Percentiles rank a stretch among this genome's conserved stretches.
Evolutionary conservation across 805 yeast species (phyloP).

Genomic region (Lipomyces anomalus): DNA sequence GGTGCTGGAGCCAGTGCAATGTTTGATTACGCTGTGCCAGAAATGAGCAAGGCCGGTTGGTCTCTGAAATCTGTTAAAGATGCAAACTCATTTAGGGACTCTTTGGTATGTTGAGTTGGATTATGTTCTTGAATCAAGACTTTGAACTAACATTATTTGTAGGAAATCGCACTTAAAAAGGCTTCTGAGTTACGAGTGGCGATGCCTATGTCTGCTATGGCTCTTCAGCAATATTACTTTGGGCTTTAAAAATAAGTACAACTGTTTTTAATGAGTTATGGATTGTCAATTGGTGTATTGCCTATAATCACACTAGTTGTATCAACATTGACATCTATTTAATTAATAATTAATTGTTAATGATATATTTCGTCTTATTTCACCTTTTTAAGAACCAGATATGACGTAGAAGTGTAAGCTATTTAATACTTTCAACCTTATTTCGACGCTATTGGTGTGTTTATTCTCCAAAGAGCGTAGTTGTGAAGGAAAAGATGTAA

Average conservation of each 20-base stretch:
- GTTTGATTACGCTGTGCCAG: slow-evolving; percentile 8
- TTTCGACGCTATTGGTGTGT: no score
- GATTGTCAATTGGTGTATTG: no score
- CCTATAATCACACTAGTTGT: no score
- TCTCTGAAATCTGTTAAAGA: slow-evolving; percentile 4
- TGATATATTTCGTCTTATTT: no score
- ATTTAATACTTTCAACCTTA: no score
- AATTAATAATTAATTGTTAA: no score
- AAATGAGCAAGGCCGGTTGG: slow-evolving; percentile 7
- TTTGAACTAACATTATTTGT: not conserved
- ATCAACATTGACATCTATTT: no score
- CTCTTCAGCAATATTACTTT: slow-evolving; percentile 11
- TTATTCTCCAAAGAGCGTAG: no score
- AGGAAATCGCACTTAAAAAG: slow-evolving; percentile 8
- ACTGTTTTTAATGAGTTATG: no score
- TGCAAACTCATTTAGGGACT: slow-evolving; percentile 3
- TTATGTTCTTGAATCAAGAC: not conserved
- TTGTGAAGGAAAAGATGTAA: no score
- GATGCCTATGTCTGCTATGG: slow-evolving; percentile 16
- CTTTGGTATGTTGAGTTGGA: not conserved
- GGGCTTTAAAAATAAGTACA: not conserved
- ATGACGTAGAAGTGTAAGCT: no score
- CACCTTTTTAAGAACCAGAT: no score
- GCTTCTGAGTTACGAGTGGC: slow-evolving; percentile 9
- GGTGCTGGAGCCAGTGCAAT: slow-evolving; percentile 16